Percentiles rank a stretch among this genome's conserved stretches.
phyloP scores from a whole-genome alignment of 345 rosid genomes.

The Capsella bursapastoris region DNA sequence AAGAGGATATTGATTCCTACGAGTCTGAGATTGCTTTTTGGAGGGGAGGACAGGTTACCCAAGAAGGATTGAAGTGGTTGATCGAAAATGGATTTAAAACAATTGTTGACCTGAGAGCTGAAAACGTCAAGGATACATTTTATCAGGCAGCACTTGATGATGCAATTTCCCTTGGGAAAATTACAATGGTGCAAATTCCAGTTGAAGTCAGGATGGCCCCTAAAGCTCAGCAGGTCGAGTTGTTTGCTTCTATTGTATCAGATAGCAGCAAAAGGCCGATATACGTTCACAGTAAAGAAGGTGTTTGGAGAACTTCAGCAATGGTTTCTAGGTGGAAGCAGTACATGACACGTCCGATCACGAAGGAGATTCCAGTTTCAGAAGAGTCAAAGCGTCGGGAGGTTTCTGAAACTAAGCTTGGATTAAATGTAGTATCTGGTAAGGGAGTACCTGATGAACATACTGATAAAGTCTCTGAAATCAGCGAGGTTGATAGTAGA shows the following conservation, averaged over 20 bases:
- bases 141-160: slow-evolving; percentile 69
- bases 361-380: slow-evolving; percentile 43
- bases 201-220: slow-evolving; percentile 87
- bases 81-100: slow-evolving; percentile 77
- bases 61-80: slow-evolving; percentile 87
- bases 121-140: slow-evolving; percentile 76
- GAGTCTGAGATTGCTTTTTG: slow-evolving; percentile 82
- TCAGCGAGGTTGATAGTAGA: slow-evolving; percentile 37
- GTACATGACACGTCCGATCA: slow-evolving; percentile 63
- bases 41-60: slow-evolving; percentile 91
- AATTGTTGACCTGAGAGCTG: slow-evolving; percentile 86
- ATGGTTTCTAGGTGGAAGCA: slow-evolving; percentile 98
- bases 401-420: slow-evolving; percentile 41
- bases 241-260: slow-evolving; percentile 78
- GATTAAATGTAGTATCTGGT: slow-evolving; percentile 45
- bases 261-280: slow-evolving; percentile 78
- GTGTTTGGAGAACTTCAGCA: slow-evolving; percentile 84
- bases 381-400: slow-evolving; percentile 48
- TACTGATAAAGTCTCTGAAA: slow-evolving; percentile 37
- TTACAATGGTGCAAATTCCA: slow-evolving; percentile 73
- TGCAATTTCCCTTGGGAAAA: slow-evolving; percentile 63
- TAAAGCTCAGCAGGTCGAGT: slow-evolving; percentile 86
- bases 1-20: slow-evolving; percentile 53
- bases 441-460: slow-evolving; percentile 39
- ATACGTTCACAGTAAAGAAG: slow-evolving; percentile 94